Base-by-base conservation (phyloP, 352 stramenopile genomes). In the Globisporangium spiculum region DNA sequence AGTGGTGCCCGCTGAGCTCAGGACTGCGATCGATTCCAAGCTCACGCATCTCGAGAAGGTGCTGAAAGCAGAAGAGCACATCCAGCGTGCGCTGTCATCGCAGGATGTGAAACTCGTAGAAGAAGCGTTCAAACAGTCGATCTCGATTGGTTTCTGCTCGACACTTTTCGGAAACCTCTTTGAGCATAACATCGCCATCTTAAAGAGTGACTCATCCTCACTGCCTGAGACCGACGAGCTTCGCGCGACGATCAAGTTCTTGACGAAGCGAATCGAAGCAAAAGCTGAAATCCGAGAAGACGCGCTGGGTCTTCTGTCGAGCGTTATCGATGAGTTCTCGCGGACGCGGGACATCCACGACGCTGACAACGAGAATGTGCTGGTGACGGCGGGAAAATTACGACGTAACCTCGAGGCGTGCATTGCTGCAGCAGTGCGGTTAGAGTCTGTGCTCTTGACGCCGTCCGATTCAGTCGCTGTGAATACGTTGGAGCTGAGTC, bases 271-370 rank as follows among this genome's bases (percentile, higher is more conserved):
- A 48, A 67, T 91, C 1, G 69, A 86, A 9, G 52, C 63, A 27
- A 84, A 89, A 27, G 73, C 78, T 0, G 84, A 92, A 64, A 77
- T 90, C 18, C 79, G 84, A 27, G 72, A 90, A 66, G 84, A 92
- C 58, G 81, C 75, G 9, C 60, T 91, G 4, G 70, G 85, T 41
- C 67, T 92, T 1, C 56, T 91, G 2, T 80, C 76, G 0, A 77
- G 64, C 12, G 72, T 90, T 60, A 83, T 86, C 46, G 77, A 90
- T 0, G 74, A 85, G 24, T 90, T 87, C 24, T 76, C 72, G 6
- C 78, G 58, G 20, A 59, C 73, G 22, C 63, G 63, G 48, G 79
- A 78, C 12, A 76, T 64, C 18, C 72, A 77, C 26, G 30, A 65
- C 2, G 34, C 71, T 2, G 73, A 82, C 5, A 76, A 75, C 56